Percentiles rank a stretch among this genome's conserved stretches.
phyloP scores from a whole-genome alignment of 2,329 filamentous ascomycete species.

The Aspergillus sergii region DNA sequence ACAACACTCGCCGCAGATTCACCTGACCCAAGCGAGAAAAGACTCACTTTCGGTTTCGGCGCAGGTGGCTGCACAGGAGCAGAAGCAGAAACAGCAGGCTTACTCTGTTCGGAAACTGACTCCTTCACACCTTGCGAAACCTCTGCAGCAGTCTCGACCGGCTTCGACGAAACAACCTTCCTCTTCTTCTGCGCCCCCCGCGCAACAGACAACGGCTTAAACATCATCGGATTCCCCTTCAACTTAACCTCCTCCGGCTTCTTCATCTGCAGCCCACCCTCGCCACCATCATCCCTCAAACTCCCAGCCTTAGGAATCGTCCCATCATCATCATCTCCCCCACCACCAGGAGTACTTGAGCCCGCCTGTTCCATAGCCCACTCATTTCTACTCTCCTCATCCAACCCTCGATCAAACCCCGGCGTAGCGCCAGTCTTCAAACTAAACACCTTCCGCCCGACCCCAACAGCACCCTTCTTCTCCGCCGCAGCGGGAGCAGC shows the following conservation, averaged over 20 bases:
- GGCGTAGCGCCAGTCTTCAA: conserved; percentile 83
- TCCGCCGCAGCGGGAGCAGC: conserved; percentile 25
- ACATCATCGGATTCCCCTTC: conserved; percentile 80
- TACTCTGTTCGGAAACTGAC: conserved; percentile 13
- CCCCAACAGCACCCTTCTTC: conserved; percentile 25
- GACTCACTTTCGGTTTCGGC: conserved; percentile 47
- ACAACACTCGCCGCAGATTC: conserved; percentile 21
- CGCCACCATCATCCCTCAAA: conserved; percentile 15
- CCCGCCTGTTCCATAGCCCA: conserved; percentile 20
- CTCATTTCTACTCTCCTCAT: conserved; percentile 39
- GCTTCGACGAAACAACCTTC: conserved; percentile 34
- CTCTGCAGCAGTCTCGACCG: conserved; percentile 20
- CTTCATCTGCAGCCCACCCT: conserved; percentile 18
- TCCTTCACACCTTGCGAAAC: conserved; percentile 3
- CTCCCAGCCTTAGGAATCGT: conserved; percentile 31
- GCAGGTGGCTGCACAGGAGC: conserved; percentile 15
- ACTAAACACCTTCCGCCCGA: conserved; percentile 63
- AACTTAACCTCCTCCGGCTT: conserved; percentile 48
- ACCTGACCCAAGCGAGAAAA: conserved; percentile 44
- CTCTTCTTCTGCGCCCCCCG: conserved; percentile 74
- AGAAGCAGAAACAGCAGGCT: conserved; percentile 12
- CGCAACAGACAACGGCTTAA: conserved; percentile 83
- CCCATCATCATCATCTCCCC: conserved; percentile 36
- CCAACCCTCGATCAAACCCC: conserved; percentile 71
- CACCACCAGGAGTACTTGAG: not conserved